Evolutionary conservation across 106 monocot genomes (phyloP).

Genomic region (Dendrobium huoshanense): DNA sequence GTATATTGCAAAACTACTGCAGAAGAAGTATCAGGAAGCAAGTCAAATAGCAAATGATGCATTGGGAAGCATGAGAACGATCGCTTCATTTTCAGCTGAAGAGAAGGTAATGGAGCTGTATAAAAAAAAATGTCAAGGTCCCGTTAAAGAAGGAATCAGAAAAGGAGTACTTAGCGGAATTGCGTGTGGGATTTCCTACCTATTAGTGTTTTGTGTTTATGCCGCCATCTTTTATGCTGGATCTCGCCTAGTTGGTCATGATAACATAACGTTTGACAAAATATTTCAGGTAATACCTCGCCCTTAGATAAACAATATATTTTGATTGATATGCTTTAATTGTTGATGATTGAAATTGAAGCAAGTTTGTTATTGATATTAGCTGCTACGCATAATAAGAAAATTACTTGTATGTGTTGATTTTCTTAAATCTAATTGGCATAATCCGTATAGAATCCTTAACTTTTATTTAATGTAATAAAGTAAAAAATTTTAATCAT

Average conservation of each 20-base stretch:
- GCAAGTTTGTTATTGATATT: no score
- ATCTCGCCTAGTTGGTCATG: not conserved
- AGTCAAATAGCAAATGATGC: constrained; percentile 44
- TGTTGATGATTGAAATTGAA: no score
- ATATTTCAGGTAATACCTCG: not conserved
- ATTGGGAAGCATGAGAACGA: constrained; percentile 21
- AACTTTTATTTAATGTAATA: no score
- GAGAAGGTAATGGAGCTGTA: constrained; percentile 37
- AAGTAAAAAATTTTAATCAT: no score
- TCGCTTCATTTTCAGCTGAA: constrained; percentile 42
- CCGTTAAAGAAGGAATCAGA: constrained; percentile 25
- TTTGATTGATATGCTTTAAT: no score
- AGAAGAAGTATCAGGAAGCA: constrained; percentile 31
- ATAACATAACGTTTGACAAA: not conserved
- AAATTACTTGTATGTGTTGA: no score
- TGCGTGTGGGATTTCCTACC: constrained; percentile 29
- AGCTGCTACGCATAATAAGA: no score
- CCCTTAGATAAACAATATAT: no score
- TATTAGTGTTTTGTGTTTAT: constrained; percentile 22
- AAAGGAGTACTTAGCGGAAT: constrained; percentile 30
- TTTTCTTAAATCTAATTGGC: no score
- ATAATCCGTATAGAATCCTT: no score
- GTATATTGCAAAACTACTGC: not conserved
- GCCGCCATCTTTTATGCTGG: constrained; percentile 31
- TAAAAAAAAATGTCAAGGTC: constrained; percentile 34